Evolutionary conservation across 192 early-diverging fungal species (phyloP), one percentile per base, ranked within the genome.

Genomic region (Backusella tuberculispora): DNA sequence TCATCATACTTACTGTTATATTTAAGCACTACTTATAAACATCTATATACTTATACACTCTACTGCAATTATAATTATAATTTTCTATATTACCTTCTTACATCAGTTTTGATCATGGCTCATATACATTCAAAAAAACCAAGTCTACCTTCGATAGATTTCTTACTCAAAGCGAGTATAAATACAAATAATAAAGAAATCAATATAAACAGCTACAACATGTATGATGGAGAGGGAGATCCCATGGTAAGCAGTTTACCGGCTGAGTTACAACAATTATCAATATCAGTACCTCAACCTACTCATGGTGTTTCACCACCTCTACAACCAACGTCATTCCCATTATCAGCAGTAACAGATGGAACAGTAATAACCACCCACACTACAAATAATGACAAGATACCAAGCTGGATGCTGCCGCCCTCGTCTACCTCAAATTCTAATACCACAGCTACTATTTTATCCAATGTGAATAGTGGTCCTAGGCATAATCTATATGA

Each of bases 261-360:
- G 6, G 14, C 63, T 40, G 74, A 75, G 43, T 41, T 75, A 41
- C 74, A 75, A 46, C 63, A 68, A 17, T 46, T 75, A 19, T 75
- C 74, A 5, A 45, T 75, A 15, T 41, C 40, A 4, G 41, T 26
- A 6, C 74, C 74, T 29, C 26, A 72, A 24, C 53, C 53, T 24
- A 60, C 53, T 24, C 26, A 60, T 19, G 26, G 53, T 60, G 29
- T 34, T 34, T 34, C 29, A 34, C 29, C 29, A 34, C 29, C 2
- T 34, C 29, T 2, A 34, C 29, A 34, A 34, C 0, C 29, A 34
- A 34, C 29, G 29, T 2, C 29, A 34, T 34, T 2, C 29, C 29
- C 29, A 34, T 34, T 34, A 34, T 34, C 29, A 0, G 29, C 29
- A 34, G 29, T 34, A 34, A 34, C 29, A 34, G 29, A 34, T 2